Base-by-base conservation (phyloP, 441 rosid genomes). In the Adansonia madagascariensis region DNA sequence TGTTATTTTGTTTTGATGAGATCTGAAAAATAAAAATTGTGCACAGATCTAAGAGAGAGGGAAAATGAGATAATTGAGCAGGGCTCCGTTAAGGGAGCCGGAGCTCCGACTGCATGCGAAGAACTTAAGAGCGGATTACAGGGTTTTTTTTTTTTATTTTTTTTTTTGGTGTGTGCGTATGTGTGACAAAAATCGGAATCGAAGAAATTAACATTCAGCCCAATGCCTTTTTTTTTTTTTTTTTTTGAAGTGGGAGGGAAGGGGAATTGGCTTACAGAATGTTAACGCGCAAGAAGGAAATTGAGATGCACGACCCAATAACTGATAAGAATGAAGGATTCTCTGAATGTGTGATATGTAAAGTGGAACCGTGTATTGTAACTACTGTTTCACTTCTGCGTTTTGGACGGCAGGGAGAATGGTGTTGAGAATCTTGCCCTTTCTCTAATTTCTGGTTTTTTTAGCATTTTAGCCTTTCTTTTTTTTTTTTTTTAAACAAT, bases 1-100 rank as follows among this genome's bases (percentile, higher is more conserved):
- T 3, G 3, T 24, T 64, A 3, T 20, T 22, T 61, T 77, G 27
- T 72, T 55, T 6, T 7, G 49, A 15, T 61, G 62, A 79, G 87
- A 80, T 80, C 78, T 78, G 57, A 65, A 11, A 46, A 71, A 55
- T 72, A 72, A 88, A 85, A 14, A 62, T 86, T 85, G 74, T 65
- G 35, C 27, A 62, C 64, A 14, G 63, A 12, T 18, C 31, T 6
- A 65, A 24, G 55, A 75, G 41, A 18, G 24, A 15, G 8, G 20
- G 46, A 47, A 63, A 75, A 5, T 10, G 39, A 60, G 76, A 49
- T 53, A 41, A 41, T 43, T 41, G 85, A 84, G 88, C 85, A 81
- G 91, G 89, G 90, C 86, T 84, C 91, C 92, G 89, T 84, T 56
- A 77, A 77, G 78, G 92, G 89, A 89, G 85, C 89, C 89, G 89